Percentiles rank a stretch among this genome's conserved stretches.
phyloP scores from a whole-genome alignment of 2,329 filamentous ascomycete genomes.

The Diplodia corticola region DNA sequence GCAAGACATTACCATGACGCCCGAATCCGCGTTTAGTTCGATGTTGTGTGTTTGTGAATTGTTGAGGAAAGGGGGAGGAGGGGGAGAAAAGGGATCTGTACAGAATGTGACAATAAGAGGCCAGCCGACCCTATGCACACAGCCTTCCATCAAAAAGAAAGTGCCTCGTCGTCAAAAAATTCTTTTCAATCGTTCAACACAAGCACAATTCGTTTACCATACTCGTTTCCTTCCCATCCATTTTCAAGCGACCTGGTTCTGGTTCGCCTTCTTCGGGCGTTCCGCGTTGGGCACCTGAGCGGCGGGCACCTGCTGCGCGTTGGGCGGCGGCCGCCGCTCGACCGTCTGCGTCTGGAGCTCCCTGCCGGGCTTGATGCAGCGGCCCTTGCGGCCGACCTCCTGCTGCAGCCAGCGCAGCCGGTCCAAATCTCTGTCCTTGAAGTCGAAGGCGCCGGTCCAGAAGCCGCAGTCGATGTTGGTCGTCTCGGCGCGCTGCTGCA shows the following conservation, averaged over 20 bases:
- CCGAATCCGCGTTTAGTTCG: neutral
- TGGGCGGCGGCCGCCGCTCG: neutral
- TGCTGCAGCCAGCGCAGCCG: constrained; percentile 39
- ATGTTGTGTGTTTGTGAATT: neutral
- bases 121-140: constrained; percentile 1
- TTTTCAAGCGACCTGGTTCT: neutral
- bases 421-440: constrained; percentile 34
- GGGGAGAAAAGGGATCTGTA: neutral
- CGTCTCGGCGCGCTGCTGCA: constrained; percentile 37
- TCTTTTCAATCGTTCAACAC: neutral
- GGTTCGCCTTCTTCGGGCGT: neutral
- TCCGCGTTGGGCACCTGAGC: neutral
- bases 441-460: constrained; percentile 41
- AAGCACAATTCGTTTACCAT: neutral
- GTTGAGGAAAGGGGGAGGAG: neutral
- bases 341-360: constrained; percentile 9
- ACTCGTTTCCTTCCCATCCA: neutral
- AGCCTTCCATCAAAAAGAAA: neutral
- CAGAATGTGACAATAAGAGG: neutral
- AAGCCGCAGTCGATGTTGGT: constrained; percentile 44
- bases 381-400: constrained; percentile 40
- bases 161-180: neutral
- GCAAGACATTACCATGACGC: constrained; percentile 8
- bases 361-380: constrained; percentile 35
- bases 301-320: neutral